Percentiles rank a stretch among this genome's conserved stretches.
Conservation (phyloP, 2,329 filamentous ascomycete genomes). For the Microdochium bolleyi region DNA sequence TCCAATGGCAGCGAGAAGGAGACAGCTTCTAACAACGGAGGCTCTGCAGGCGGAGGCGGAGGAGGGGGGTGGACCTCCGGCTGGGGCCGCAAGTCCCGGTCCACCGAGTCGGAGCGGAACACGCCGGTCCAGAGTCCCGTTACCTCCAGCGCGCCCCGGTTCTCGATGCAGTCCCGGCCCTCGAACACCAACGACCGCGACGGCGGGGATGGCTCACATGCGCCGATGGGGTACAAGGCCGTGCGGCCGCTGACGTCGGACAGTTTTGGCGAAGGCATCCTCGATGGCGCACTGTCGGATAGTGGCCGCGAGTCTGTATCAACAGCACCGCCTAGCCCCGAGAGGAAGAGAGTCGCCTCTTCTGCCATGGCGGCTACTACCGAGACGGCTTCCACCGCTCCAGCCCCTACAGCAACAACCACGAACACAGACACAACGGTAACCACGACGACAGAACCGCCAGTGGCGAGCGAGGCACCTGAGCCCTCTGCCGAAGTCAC, state of each 20-base stretch:
- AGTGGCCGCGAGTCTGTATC: constrained; percentile 9
- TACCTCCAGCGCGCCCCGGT: constrained; percentile 16
- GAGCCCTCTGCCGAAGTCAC: too few species aligned
- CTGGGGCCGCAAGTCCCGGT: constrained; percentile 21
- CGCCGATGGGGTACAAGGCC: constrained; percentile 12
- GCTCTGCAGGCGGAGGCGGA: constrained; percentile 5
- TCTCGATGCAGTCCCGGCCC: neutral
- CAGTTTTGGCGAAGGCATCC: constrained; percentile 36
- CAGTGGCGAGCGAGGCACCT: neutral
- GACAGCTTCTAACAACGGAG: constrained; percentile 8
- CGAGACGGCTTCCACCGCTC: neutral
- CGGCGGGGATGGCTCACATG: constrained; percentile 6
- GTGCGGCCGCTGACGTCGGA: constrained; percentile 27
- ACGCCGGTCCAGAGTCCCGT: constrained; percentile 22
- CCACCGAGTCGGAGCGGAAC: constrained; percentile 21
- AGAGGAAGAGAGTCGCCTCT: neutral
- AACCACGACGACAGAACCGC: neutral
- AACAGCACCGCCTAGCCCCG: neutral
- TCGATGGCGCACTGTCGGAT: constrained; percentile 25
- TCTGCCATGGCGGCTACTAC: neutral
- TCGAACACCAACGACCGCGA: constrained; percentile 29
- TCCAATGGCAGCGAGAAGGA: constrained; percentile 21
- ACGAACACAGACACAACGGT: neutral
- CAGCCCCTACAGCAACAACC: neutral
- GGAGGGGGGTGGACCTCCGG: constrained; percentile 13